These are phyloP conservation scores for Ascochyta koolunga DNA, from an alignment of 2,329 filamentous ascomycete species.

Conservation along the genomic window DNA sequence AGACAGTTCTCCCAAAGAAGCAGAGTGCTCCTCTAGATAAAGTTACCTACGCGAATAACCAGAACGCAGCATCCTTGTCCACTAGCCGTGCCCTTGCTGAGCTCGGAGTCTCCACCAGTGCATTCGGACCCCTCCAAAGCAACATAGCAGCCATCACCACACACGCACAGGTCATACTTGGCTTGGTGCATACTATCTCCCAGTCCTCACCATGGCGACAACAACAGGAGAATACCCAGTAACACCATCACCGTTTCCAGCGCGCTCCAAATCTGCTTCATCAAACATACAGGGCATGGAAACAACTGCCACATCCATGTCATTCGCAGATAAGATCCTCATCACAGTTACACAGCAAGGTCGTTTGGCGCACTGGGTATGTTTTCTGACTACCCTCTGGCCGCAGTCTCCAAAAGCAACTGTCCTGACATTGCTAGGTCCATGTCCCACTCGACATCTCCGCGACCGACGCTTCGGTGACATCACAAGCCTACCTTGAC, in stretches of 20 bases:
- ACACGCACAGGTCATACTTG: too few species aligned
- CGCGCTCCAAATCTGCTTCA: conserved; percentile 59
- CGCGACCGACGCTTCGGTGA: conserved; percentile 67
- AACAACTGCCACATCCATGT: conserved; percentile 75
- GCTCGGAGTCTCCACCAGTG: conserved; percentile 9
- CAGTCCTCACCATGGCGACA: conserved; percentile 10
- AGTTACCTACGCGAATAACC: too few species aligned
- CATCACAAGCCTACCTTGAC: conserved; percentile 50
- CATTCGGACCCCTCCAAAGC: background rate
- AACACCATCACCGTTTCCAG: conserved; percentile 67
- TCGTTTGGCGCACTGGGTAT: conserved; percentile 88
- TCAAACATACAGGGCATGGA: conserved; percentile 69
- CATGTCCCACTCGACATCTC: conserved; percentile 78
- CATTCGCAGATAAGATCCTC: conserved; percentile 89
- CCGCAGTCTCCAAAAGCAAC: conserved; percentile 20
- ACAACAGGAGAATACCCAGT: conserved; percentile 28
- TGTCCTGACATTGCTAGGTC: conserved; percentile 57
- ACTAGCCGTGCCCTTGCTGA: conserved; percentile 4
- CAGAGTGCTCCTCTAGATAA: too few species aligned
- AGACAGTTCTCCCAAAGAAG: too few species aligned
- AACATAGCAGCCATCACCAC: background rate
- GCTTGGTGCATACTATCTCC: too few species aligned
- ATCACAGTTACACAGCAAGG: conserved; percentile 88
- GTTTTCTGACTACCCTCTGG: conserved; percentile 20
- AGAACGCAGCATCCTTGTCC: too few species aligned